Base-by-base conservation (phyloP, 2,329 filamentous ascomycete species). In the Alternaria brassicae region DNA sequence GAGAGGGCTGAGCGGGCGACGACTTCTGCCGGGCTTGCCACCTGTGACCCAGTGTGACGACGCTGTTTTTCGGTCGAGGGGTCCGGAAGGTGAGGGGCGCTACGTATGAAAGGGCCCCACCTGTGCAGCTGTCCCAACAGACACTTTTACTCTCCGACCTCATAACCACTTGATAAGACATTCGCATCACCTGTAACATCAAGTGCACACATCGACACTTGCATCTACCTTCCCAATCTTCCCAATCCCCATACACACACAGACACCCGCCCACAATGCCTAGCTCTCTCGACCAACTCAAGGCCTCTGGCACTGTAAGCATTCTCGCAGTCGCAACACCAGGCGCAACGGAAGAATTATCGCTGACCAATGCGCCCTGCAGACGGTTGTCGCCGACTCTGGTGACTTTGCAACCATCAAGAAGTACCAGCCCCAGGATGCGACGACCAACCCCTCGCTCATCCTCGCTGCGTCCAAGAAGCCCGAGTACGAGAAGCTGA, bases 341-440 rank as follows among this genome's bases (percentile, higher is more conserved):
- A 40, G 3, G 25, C 32, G 54, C 39, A 7, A 7, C 44, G 58
- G 50, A 59, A 50, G 57, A 54, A 53, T 40, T 34, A 17, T 40
- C 28, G 47, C 44, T 36, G 53, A 54, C 61, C 66, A 36, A 68
- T n/a, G 28, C 17, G 34, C 41, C 51, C 17, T 55, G 12, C 78
- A 95, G 92, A 91, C 92, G 68, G 95, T 98, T 78, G 95, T 98
- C 81, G 94, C 91, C 81, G 95, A 98, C 85, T 97, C 94, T 82
- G 95, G 93, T 89, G 90, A 84, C 77, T 81, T 82, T 70, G 80
- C 83, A 88, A 93, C 93, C 81, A 99, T 99, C 81, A 93, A 86
- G 86, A 97, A 98, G 86, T 99, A 99, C 89, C 96, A 97, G 89
- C 95, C 95, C 69, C 93, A 99, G 87, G 95, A 99, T 91, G 95